These are phyloP conservation scores for Erigeron canadensis DNA, from an alignment of 129 eudicot species.

Conservation along the genomic window DNA sequence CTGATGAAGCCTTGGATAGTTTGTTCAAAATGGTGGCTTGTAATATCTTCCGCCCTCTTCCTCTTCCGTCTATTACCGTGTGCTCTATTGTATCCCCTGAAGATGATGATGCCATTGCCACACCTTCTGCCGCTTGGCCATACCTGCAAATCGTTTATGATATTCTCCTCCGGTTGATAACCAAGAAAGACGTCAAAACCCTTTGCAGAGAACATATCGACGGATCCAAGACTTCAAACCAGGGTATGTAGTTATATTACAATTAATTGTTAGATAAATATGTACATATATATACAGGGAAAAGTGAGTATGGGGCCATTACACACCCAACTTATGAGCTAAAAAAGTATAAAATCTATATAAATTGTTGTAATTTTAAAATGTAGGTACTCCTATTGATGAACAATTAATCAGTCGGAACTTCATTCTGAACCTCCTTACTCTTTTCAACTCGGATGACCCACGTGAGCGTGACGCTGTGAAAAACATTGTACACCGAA, in stretches of 20 bases:
- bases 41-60: conserved; percentile 69
- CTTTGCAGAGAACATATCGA: conserved; percentile 18
- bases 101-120: conserved; percentile 52
- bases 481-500: conserved; percentile 56
- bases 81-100: conserved; percentile 27
- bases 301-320: too few species aligned
- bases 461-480: conserved; percentile 69
- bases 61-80: conserved; percentile 31
- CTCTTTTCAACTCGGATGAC: conserved; percentile 62
- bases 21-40: conserved; percentile 54
- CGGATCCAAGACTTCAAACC: conserved; percentile 8
- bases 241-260: conserved; percentile 18
- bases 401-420: conserved; percentile 33
- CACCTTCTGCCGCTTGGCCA: conserved; percentile 54
- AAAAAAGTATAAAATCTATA: too few species aligned
- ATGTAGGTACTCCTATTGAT: conserved; percentile 10
- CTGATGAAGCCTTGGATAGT: conserved; percentile 36
- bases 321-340: not conserved
- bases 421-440: conserved; percentile 55
- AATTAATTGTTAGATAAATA: not conserved
- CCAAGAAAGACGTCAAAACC: conserved; percentile 28
- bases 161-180: conserved; percentile 51
- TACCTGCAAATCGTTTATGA: conserved; percentile 61
- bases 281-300: too few species aligned
- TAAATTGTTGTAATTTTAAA: not conserved